Conservation (phyloP, 2,329 filamentous ascomycete species). For the Beauveria scarabaeidicola region DNA sequence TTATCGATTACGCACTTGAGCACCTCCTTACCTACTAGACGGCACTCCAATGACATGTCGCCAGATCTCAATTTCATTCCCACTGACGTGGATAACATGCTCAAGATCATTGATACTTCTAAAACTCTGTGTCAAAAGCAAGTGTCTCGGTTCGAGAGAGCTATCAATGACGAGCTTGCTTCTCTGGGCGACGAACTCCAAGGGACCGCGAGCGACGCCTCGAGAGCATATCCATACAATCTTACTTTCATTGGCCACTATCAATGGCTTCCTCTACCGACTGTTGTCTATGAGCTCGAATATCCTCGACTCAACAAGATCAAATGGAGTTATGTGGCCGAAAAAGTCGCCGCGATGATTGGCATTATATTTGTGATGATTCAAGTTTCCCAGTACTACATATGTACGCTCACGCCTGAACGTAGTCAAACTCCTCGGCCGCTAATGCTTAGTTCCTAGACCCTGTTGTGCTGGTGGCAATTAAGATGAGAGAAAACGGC, state of each 20-base stretch:
- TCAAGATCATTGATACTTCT: conserved; percentile 51
- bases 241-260: conserved; percentile 56
- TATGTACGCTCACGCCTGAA: conserved; percentile 35
- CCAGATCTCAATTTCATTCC: neutral
- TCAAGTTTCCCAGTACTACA: conserved; percentile 65
- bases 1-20: neutral
- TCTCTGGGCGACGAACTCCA: conserved; percentile 55
- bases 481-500: conserved; percentile 58
- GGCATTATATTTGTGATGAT: conserved; percentile 73
- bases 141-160: conserved; percentile 52
- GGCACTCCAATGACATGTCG: neutral
- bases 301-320: conserved; percentile 62
- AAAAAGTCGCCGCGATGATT: conserved; percentile 62
- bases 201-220: conserved; percentile 46
- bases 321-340: conserved; percentile 66
- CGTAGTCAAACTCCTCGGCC: neutral
- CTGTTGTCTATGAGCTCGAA: conserved; percentile 69
- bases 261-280: conserved; percentile 68
- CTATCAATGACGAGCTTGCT: conserved; percentile 60
- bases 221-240: conserved; percentile 58
- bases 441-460: conserved; percentile 27
- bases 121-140: conserved; percentile 54
- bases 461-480: conserved; percentile 59
- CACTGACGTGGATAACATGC: conserved; percentile 45
- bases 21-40: neutral